phyloP scores from a whole-genome alignment of 1,284 basidiomycete species.

The Porodaedalea pini region DNA sequence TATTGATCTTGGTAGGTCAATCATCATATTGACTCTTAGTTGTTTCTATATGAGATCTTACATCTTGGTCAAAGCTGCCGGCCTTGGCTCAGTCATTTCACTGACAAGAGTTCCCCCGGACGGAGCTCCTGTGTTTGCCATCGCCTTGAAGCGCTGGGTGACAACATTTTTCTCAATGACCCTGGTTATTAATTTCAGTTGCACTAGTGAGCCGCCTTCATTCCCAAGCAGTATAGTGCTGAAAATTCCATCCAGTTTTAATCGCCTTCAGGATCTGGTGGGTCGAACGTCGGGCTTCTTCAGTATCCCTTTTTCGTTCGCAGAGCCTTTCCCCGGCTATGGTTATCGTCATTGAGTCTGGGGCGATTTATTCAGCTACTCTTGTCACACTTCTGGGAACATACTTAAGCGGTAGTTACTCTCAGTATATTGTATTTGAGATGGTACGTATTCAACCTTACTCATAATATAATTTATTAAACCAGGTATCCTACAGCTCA shows the following conservation, averaged over 20 bases:
- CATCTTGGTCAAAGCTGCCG: too few relatives aligned
- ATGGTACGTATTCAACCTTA: too few relatives aligned
- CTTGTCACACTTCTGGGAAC: slow-evolving; percentile 16
- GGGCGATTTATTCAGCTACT: slow-evolving; percentile 18
- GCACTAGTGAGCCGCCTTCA: slow-evolving; percentile 1
- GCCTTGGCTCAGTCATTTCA: too few relatives aligned
- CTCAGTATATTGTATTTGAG: slow-evolving; percentile 1
- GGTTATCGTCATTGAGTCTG: slow-evolving; percentile 20
- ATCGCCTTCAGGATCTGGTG: slow-evolving; percentile 3
- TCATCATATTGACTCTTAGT: too few relatives aligned
- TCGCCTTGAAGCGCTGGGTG: slow-evolving; percentile 7
- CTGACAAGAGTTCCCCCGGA: too few relatives aligned
- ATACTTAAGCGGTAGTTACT: slow-evolving; percentile 16
- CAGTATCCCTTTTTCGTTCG: neutral
- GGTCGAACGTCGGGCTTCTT: neutral
- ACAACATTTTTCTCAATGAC: slow-evolving; percentile 11
- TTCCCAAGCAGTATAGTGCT: too few relatives aligned
- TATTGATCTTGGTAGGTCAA: slow-evolving; percentile 21
- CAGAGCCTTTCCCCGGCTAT: slow-evolving; percentile 13
- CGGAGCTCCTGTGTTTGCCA: neutral
- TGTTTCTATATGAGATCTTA: too few relatives aligned
- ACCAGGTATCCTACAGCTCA: too few relatives aligned
- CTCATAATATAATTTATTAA: too few relatives aligned
- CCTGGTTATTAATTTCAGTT: slow-evolving; percentile 10
- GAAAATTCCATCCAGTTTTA: neutral